Base-by-base conservation (phyloP, 2,329 filamentous ascomycete species). In the Didymella glomerata region DNA sequence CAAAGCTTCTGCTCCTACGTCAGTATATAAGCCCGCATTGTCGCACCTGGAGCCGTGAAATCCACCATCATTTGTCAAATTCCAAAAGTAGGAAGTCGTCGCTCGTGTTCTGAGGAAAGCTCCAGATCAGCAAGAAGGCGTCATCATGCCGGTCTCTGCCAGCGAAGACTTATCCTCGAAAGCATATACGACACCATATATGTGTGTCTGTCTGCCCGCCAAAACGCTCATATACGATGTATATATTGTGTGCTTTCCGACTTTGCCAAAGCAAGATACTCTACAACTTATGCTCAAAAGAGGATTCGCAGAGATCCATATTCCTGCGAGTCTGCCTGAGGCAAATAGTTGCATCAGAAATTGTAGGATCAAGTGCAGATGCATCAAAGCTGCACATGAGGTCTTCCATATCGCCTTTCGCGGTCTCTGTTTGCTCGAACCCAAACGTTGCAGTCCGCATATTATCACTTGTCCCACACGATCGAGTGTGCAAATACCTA, bases 291-390 rank as follows among this genome's bases (percentile, higher is more conserved):
- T 38, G 34, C 9, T 40, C 38, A 40, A 40, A 22, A 38, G 2
- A 5, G 34, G 4, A 5, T 18, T 18, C 7, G n/a, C 16, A 38
- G 14, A 2, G 8, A 18, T 13, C 8, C 18, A 22, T 40, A 18
- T 22, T 40, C 9, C 18, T 13, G 38, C 18, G 9, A 22, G 2
- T 22, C 5, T 13, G 18, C 9, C 22, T 1, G 18, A 22, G 18
- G 3, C n/a, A 3, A 13, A 11, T 10, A 22, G 8, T 22, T 4
- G 10, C n/a, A 38, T 13, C 18, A 11, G n/a, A n/a, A 40, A 22
- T 40, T 40, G 38, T 40, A 40, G 38, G 38, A 40, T 22, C 38
- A 40, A 40, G 38, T 40, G 38, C 38, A 40, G 32, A 40, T 22
- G 38, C 10, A 9, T 22, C 38, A 10, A 40, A 22, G 13, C 36